A percentile compares a stretch with the other conserved stretches of the same genome.
Conservation (phyloP, 345 rosid genomes). For the Eucalyptus victrix region DNA sequence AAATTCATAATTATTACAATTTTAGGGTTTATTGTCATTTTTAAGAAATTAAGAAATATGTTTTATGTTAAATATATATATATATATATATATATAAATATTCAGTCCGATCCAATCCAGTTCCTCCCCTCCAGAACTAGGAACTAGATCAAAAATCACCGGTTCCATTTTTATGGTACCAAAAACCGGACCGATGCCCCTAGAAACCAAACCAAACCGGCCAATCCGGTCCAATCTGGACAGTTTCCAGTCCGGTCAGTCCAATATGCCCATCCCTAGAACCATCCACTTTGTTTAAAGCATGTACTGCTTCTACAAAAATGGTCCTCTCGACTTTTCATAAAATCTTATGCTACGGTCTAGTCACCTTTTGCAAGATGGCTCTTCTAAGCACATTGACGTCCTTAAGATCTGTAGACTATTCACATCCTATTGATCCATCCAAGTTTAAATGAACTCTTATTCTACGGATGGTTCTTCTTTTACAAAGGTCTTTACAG, state of each 20-base stretch:
- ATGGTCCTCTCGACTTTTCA: neutral
- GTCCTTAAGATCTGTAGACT: neutral
- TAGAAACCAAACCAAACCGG: accelerated
- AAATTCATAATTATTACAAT: no score
- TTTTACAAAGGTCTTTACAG: neutral
- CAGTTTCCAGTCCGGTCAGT: accelerated
- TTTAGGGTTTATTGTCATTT: no score
- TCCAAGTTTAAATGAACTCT: neutral
- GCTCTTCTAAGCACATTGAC: neutral
- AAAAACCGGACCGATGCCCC: accelerated
- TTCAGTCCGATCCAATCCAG: accelerated
- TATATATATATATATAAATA: no score
- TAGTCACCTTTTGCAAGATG: neutral
- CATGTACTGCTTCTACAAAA: neutral
- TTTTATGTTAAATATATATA: no score
- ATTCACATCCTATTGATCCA: neutral
- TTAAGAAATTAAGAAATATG: no score
- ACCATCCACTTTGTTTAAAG: neutral
- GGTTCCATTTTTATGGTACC: no score
- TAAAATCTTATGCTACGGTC: neutral
- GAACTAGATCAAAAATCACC: no score
- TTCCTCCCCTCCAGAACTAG: no score
- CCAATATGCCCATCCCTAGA: neutral
- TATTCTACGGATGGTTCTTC: neutral
- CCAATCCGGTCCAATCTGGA: no score